Evolutionary conservation across 1,139 yeast species (phyloP), one percentile per base, ranked within the genome.

Genomic region (Lodderomyces theae): DNA sequence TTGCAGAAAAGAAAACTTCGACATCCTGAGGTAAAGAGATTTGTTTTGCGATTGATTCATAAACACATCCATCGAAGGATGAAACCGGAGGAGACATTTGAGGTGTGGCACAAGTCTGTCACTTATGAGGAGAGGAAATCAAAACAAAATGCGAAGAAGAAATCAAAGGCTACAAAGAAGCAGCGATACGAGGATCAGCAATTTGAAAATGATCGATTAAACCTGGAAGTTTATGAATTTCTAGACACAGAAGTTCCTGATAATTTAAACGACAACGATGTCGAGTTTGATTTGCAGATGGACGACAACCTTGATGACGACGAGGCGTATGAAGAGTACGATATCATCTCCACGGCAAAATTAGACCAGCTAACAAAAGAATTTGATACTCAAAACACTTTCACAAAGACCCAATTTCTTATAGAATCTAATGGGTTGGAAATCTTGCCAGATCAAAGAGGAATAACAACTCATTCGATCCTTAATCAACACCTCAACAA

Each of bases 41-140:
- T 11, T 38, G 45, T 49, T 19, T 45, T 47, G 24, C 47, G 42
- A 34, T 40, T 43, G 25, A 52, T 59, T 15, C 52, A 50, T 29
- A 11, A 35, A 5, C 53, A 52, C 26, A 34, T 54, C 15, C 35
- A 40, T 21, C 47, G 48, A 24, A 47, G 52, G 26, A 13, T 23
- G 23, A 48, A 50, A 10, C 72, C 72, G 0, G 69, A 66, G 42
- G 72, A 64, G 33, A 61, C 72, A 0, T 69, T 52, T 44, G 74
- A 69, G 44, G 46, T 60, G 23, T 69, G 74, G 75, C 65, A 69
- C 43, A 46, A 52, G 9, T 40, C 42, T 7, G 11, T 9, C 12
- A 24, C 22, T 12, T 10, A 18, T 17, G 15, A 17, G 18, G 24
- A 25, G 31, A 17, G 17, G 24, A 26, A 12, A n/a, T 25, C 28